Base-by-base conservation (phyloP, 192 early-diverging fungal genomes). In the Podila horticola region DNA sequence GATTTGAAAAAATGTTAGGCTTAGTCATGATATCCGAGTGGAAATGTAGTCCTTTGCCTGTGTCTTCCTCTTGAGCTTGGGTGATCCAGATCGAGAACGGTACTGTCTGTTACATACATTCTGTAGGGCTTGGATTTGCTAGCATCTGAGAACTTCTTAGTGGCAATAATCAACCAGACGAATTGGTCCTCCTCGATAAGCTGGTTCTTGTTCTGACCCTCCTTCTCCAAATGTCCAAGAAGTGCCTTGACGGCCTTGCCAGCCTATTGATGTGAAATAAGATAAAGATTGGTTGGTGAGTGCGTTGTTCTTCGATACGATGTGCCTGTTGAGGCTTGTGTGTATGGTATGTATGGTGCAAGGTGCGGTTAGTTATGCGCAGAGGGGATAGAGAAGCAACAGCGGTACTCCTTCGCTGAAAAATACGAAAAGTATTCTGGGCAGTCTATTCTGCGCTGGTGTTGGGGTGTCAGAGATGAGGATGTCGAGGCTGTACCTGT, bases 131-230 rank as follows among this genome's bases (percentile, higher is more conserved):
- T 93, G 59, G 90, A 77, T 55, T 82, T 89, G 60, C 66, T 60
- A 58, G 74, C 86, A 45, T 88, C 83, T 4, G 91, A 89, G 73
- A 94, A 84, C 83, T 87, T 91, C 85, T 93, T 94, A 60, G 90
- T 89, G 28, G 90, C 84, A 29, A 96, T 74, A 19, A 92, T 82
- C 64, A 95, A 69, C 72, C 88, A 90, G 22, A 94, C 85, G 33
- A 41, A 20, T 72, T 93, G 79, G 48, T 72, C 77, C 4, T 81
- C 77, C 36, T 90, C 90, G 15, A 82, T 75, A 29, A 92, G 83
- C 74, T 92, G 76, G 31, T 86, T 83, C 57, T 77, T 83, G 38
- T 72, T 71, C n/a, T 83, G 71, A 52, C 88, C 84, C 61, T 67
- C 60, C 72, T 82, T 84, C 28, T 59, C 57, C 49, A 82, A 57